These are phyloP conservation scores for Roridomyces roridus DNA, from an alignment of 768 basidiomycete genomes.

Conservation along the genomic window DNA sequence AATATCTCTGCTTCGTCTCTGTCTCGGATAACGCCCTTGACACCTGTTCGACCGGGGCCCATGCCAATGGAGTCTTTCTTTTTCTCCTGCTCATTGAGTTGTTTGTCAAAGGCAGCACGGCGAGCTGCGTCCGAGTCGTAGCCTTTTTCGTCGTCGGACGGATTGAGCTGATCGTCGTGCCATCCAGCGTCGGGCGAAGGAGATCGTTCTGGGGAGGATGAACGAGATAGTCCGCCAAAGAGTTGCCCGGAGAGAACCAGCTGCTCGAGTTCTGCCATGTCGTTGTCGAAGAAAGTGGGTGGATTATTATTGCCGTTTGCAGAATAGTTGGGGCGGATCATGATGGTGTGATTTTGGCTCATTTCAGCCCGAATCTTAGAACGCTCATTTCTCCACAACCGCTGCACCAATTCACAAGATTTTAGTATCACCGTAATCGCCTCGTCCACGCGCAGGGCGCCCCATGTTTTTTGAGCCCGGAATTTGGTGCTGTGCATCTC, in stretches of 20 bases:
- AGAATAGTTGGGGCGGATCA: too few species aligned
- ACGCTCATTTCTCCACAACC: too few species aligned
- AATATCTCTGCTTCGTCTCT: slow-evolving; percentile 69
- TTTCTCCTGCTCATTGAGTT: slow-evolving; percentile 35
- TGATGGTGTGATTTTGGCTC: too few species aligned
- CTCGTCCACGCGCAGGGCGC: too few species aligned
- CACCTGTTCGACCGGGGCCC: slow-evolving; percentile 86
- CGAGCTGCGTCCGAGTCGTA: slow-evolving; percentile 51
- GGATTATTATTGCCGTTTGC: too few species aligned
- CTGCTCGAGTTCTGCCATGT: slow-evolving; percentile 62
- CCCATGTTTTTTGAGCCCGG: too few species aligned
- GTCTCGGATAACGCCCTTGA: slow-evolving; percentile 89
- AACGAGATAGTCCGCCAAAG: slow-evolving; percentile 56
- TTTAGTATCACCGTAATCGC: too few species aligned
- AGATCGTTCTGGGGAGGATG: slow-evolving; percentile 70
- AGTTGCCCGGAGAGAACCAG: slow-evolving; percentile 81
- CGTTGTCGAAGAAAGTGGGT: not conserved
- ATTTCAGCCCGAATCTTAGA: too few species aligned
- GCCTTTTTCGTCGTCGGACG: slow-evolving; percentile 50
- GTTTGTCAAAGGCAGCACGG: slow-evolving; percentile 39
- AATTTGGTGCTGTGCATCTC: too few species aligned
- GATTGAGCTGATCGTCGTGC: slow-evolving; percentile 55
- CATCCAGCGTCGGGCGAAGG: slow-evolving; percentile 63
- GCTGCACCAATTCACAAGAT: too few species aligned
- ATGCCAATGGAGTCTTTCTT: slow-evolving; percentile 75